Evolutionary conservation across 768 basidiomycete genomes (phyloP), one percentile per base, ranked within the genome.

Genomic region (Xerocomellus chrysenteron): DNA sequence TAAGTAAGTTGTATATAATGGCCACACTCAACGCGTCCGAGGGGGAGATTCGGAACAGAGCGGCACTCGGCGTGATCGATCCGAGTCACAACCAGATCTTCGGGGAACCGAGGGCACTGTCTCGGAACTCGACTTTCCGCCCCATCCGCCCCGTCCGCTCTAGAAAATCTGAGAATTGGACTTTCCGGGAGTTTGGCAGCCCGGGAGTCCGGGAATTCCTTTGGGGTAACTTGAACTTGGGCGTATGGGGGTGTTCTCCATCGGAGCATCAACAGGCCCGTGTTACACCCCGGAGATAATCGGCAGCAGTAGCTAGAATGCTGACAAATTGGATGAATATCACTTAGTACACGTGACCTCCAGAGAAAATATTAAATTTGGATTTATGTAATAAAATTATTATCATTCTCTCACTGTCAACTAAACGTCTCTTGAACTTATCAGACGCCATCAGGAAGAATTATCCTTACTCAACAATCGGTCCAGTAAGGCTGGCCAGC

Each of bases 401-500:
- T 10, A 39, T 10, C 17, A 28, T 5, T 8, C 28, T 7, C 28
- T 10, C 17, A 28, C 26, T 8, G 5, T 7, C 28, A 28, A 28
- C 28, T 6, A 28, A 28, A 28, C 28, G 28, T 19, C 28, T 33
- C 19, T 30, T 21, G 17, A 42, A 19, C 35, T 7, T 19, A 12
- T 12, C 40, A 41, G 17, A 39, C 40, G 9, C n/a, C 40, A 19
- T 24, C 24, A 7, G 24, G 35, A 33, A 36, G 47, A 11, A 1
- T 10, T 14, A 2, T n/a, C 30, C 19, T 17, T 33, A 0, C 19
- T 33, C 39, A 24, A 41, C 35, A 17, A 24, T 32, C 24, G 14
- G 39, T 40, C 51, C 16, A 19, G 28, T 11, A 61, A 68, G 52
- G 45, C 67, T 69, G 68, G 68, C 68, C 26, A 55, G 44, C 49